Base-by-base conservation (phyloP, 2,329 filamentous ascomycete genomes). In the Alternaria sp. region DNA sequence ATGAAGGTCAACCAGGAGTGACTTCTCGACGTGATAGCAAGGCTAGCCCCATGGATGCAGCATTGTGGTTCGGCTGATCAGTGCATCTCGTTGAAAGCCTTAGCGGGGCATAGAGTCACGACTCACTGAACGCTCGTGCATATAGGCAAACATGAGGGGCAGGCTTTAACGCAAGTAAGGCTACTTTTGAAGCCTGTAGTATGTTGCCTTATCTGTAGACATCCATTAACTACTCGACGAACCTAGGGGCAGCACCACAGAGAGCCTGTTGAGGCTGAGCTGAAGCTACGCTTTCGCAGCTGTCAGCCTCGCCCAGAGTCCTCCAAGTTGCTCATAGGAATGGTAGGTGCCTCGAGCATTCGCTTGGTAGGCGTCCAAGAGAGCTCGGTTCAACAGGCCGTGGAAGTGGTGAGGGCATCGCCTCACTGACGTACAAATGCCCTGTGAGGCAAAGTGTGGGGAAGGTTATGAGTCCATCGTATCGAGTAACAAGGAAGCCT, bases 401-500 rank as follows among this genome's bases (percentile, higher is more conserved):
- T 54, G 41, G 23, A 41, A 41, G 37, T 41, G 15, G 37, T 41
- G 41, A 20, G 12, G 47, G 23, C 55, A 45, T 37, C 26, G 63
- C 67, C 63, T 64, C 51, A 63, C 60, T 62, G 55, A 53, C 43
- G 55, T 65, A 45, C 50, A 18, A 12, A 15, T 45, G 33, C 30
- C 50, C 20, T 53, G 33, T 37, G 49, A 59, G 37, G 46, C 45
- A 51, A 54, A 58, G 45, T 60, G 66, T 61, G 65, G 65, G 61
- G 64, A 43, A 37, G 44, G 9, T 49, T 49, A 55, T 69, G 61
- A 71, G 61, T 33, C 50, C 50, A 66, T 68, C 21, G 30, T 33
- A 70, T 71, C 60, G 65, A 70, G 72, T 72, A 72, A 74, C 55
- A 25, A 33, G 18, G 21, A 21, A 26, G 10, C 15, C 21, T n/a